Conservation (phyloP, 192 early-diverging fungal species). For the Podila epigama region DNA sequence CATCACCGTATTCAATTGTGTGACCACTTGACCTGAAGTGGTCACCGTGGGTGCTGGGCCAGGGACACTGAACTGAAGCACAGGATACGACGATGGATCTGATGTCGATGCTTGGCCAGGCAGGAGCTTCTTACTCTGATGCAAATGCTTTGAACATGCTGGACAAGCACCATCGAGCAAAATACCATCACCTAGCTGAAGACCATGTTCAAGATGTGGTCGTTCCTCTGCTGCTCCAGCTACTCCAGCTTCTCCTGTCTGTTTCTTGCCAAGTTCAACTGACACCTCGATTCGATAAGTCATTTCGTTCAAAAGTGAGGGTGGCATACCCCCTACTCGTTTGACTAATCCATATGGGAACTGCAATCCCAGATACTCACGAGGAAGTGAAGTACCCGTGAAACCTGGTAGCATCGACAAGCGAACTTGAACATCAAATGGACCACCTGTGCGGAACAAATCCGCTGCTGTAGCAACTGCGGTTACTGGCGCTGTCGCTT, state of each 20-base stretch:
- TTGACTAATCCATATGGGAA: slow-evolving; percentile 42
- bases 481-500: background rate
- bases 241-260: background rate
- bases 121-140: slow-evolving; percentile 7
- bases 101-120: background rate
- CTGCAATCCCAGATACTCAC: slow-evolving; percentile 19
- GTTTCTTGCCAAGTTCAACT: slow-evolving; percentile 14
- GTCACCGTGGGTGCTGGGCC: background rate
- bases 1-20: slow-evolving; percentile 4
- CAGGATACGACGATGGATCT: slow-evolving; percentile 8
- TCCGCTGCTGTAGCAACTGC: background rate
- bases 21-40: background rate
- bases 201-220: background rate
- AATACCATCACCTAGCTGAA: slow-evolving; percentile 20
- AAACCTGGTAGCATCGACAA: background rate
- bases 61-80: slow-evolving; percentile 24
- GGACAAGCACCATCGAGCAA: slow-evolving; percentile 3
- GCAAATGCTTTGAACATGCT: slow-evolving; percentile 5
- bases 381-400: background rate
- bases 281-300: slow-evolving; percentile 18
- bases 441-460: slow-evolving; percentile 31
- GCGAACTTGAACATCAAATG: slow-evolving; percentile 19
- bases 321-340: slow-evolving; percentile 5
- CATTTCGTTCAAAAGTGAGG: slow-evolving; percentile 29
- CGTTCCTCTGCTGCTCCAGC: background rate